Conservation (phyloP, 2,329 filamentous ascomycete species). For the Penicillium sclerotigenum region DNA sequence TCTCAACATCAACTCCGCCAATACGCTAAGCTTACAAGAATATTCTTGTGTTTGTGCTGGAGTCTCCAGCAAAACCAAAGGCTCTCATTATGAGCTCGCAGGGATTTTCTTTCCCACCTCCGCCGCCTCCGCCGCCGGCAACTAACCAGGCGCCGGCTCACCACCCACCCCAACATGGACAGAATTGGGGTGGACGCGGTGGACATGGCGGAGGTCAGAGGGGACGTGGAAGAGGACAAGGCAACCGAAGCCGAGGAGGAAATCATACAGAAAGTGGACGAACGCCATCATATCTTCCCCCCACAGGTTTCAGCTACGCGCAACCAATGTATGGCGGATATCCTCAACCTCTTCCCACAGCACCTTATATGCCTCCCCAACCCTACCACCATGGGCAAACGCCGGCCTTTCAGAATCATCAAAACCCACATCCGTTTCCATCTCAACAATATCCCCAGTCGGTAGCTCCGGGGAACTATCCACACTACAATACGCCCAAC, state of each 20-base stretch:
- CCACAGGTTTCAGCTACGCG: conserved; percentile 28
- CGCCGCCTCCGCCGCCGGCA: conserved; percentile 37
- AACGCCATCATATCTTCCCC: conserved; percentile 19
- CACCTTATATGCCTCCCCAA: conserved; percentile 26
- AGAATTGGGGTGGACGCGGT: conserved; percentile 31
- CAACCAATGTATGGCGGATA: conserved; percentile 32
- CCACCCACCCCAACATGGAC: conserved; percentile 27
- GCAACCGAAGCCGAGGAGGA: conserved; percentile 30
- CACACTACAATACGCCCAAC: conserved; percentile 29
- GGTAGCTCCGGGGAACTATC: conserved; percentile 25
- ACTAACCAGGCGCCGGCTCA: conserved; percentile 23
- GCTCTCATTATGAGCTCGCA: conserved; percentile 39
- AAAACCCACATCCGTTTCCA: conserved; percentile 20
- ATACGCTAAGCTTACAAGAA: conserved; percentile 11
- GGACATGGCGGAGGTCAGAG: conserved; percentile 9
- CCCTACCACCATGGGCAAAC: conserved; percentile 27
- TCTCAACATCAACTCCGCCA: background rate
- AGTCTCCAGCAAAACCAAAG: conserved; percentile 24
- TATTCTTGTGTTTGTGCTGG: conserved; percentile 26
- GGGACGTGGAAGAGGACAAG: conserved; percentile 37
- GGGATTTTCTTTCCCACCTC: conserved; percentile 48
- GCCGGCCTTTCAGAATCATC: conserved; percentile 22
- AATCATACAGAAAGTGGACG: conserved; percentile 16
- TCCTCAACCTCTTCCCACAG: conserved; percentile 25
- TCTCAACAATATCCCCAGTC: conserved; percentile 29